A percentile compares a stretch with the other conserved stretches of the same genome.
Evolutionary conservation across 345 rosid species (phyloP).

Genomic region (Microcos paniculata): DNA sequence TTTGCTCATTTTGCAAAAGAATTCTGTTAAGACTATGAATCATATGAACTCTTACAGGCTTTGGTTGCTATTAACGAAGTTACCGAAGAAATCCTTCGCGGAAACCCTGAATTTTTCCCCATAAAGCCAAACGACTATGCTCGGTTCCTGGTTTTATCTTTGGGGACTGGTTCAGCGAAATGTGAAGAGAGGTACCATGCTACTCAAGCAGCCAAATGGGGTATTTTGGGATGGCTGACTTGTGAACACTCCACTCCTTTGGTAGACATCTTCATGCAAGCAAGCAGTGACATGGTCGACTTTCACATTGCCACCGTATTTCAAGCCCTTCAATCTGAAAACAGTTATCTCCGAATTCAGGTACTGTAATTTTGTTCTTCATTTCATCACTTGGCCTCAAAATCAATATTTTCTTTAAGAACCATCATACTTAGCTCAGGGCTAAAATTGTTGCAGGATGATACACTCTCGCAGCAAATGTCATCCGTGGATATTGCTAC

Average conservation of each 20-base stretch:
- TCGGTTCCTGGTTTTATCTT: slow-evolving; percentile 48
- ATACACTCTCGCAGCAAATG: slow-evolving; percentile 26
- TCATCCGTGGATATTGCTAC: slow-evolving; percentile 56
- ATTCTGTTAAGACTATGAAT: not conserved
- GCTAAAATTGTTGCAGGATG: slow-evolving; percentile 31
- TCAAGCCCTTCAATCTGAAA: slow-evolving; percentile 34
- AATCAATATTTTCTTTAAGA: not conserved
- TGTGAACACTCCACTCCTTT: slow-evolving; percentile 46
- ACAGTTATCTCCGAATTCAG: slow-evolving; percentile 35
- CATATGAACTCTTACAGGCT: slow-evolving; percentile 7
- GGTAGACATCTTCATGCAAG: slow-evolving; percentile 56
- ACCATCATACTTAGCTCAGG: slow-evolving; percentile 1
- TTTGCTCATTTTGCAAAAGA: no score
- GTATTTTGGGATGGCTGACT: slow-evolving; percentile 60
- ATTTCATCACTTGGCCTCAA: not conserved
- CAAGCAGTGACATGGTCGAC: slow-evolving; percentile 68
- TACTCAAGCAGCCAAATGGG: slow-evolving; percentile 55
- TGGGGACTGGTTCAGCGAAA: slow-evolving; percentile 55
- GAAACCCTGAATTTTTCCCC: slow-evolving; percentile 21
- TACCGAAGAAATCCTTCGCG: slow-evolving; percentile 28
- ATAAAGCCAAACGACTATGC: slow-evolving; percentile 33
- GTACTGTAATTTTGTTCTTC: not conserved
- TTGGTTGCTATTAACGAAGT: slow-evolving; percentile 43
- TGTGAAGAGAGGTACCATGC: slow-evolving; percentile 44
- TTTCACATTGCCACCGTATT: slow-evolving; percentile 39